Base-by-base conservation (phyloP, 2,329 filamentous ascomycete genomes). In the Cercospora sp. region DNA sequence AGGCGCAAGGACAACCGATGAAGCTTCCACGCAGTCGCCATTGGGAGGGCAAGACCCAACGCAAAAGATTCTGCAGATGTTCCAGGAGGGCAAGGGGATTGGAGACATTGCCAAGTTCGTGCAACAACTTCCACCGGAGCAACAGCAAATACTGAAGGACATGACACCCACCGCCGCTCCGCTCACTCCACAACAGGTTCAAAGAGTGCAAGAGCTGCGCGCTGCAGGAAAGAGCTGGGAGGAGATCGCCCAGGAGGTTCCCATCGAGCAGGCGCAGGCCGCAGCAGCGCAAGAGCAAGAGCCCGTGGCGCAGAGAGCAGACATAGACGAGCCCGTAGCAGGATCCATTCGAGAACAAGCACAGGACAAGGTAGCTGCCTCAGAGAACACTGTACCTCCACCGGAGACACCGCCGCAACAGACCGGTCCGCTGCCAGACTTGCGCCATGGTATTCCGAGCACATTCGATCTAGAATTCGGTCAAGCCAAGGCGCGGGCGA, bases 401-500 rank as follows among this genome's bases (percentile, higher is more conserved):
- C 61, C 68, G n/a, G 40, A 48, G 23, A 65, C 63, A 16, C 58
- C 60, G 62, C 51, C 66, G 57, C 60, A 71, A 51, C 72, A 73
- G 20, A 78, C 76, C 16, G 86, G 90, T 75, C 90, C 92, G 63
- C 87, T 97, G 12, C 94, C 94, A 63, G 94, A 98, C 78, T 85
- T 98, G 55, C 95, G 93, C n/a, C 90, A 94, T 76, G 94, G 94
- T 71, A 97, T 98, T 70, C 94, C 94, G 0, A 97, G 94, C 1
- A 97, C 94, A 0, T 86, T 97, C 65, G 91, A 90, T 66, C 90
- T 90, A 68, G 94, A 97, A 80, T 87, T 90, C 66, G 82, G 83
- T 64, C 80, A 79, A 65, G 77, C 78, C 73, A 76, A 83, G 78
- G 69, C 72, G 23, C 59, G 58, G 12, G 71, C 73, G n/a, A 67